Evolutionary conservation across 1,139 yeast species (phyloP).

Genomic region (Eremothecium coryli): DNA sequence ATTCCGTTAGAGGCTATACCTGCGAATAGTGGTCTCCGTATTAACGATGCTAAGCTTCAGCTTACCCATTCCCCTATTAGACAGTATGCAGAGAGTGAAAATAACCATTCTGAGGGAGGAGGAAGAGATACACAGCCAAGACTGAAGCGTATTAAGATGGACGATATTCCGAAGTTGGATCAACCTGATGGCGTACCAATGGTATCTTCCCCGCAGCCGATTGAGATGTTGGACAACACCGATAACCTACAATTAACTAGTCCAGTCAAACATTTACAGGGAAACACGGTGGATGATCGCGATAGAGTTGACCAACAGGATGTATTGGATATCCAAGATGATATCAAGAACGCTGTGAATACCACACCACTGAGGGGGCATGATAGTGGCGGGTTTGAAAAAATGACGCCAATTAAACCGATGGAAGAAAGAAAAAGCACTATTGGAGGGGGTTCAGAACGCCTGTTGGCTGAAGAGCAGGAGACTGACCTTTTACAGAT

Average conservation of each 20-base stretch:
- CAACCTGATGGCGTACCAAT: slow-evolving; percentile 1
- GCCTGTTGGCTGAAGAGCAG: background rate
- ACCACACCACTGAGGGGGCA: slow-evolving; percentile 17
- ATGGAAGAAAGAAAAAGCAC: background rate
- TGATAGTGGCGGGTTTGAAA: background rate
- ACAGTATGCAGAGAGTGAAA: background rate
- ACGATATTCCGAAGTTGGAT: slow-evolving; percentile 1
- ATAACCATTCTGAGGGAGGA: background rate
- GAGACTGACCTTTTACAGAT: background rate
- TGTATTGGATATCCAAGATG: slow-evolving; percentile 48
- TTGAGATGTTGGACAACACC: slow-evolving; percentile 8
- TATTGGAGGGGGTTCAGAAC: background rate
- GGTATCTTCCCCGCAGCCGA: slow-evolving; percentile 8
- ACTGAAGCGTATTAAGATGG: slow-evolving; percentile 4
- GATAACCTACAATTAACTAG: slow-evolving; percentile 5
- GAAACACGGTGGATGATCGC: background rate
- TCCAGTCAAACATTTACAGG: slow-evolving; percentile 21
- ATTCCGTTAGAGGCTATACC: background rate
- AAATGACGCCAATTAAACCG: slow-evolving; percentile 4
- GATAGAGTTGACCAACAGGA: slow-evolving; percentile 26
- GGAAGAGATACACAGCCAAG: slow-evolving; percentile 1
- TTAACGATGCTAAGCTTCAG: slow-evolving; percentile 14
- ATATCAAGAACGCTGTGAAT: slow-evolving; percentile 35
- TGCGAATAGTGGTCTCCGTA: slow-evolving; percentile 1
- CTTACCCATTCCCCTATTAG: slow-evolving; percentile 2